Evolutionary conservation across 2,329 filamentous ascomycete species (phyloP), one percentile per base, ranked within the genome.

Genomic region (Basipetospora sp.): DNA sequence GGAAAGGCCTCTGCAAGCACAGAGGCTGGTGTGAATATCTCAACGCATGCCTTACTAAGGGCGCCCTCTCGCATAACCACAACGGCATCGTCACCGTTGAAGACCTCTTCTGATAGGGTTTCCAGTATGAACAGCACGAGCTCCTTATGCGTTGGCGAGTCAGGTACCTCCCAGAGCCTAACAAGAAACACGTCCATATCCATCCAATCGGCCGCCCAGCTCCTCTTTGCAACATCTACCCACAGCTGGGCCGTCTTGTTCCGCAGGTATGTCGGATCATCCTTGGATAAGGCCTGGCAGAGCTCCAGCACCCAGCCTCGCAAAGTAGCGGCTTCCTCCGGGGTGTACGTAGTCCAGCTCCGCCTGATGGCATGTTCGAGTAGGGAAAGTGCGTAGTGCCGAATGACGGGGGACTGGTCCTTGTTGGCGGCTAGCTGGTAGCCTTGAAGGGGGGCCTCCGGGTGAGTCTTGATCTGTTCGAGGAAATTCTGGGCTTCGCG

Each of bases 161-260:
- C 69, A 14, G 67, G 66, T 13, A 69, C 56, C 54, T 86, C 78
- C 90, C 90, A 98, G 15, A 96, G 67, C 49, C 76, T 71, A 31
- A 87, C 73, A 39, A 98, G 69, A 51, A 82, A 69, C 44, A 76
- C 63, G 55, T 98, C 92, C 88, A 98, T 94, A 52, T 92, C 77
- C 64, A 81, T 77, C 90, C 92, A 98, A 43, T 90, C 81, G 22
- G 74, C 68, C n/a, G 71, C 84, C 90, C 90, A 98, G 53, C 76
- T 82, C 49, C 88, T 74, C 63, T 96, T 96, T 29, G 87, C 86
- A 38, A 94, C 68, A 57, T 96, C 90, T 6, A 87, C 83, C 90
- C 90, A 98, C 43, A 98, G 63, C 58, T 93, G 81, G 19, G 84
- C 85, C 25, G 90, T 79, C 62, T 98, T 98, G 66, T 93, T 96